Evolutionary conservation across 1,284 basidiomycete genomes (phyloP).

Genomic region (Moesziomyces parantarcticus): DNA sequence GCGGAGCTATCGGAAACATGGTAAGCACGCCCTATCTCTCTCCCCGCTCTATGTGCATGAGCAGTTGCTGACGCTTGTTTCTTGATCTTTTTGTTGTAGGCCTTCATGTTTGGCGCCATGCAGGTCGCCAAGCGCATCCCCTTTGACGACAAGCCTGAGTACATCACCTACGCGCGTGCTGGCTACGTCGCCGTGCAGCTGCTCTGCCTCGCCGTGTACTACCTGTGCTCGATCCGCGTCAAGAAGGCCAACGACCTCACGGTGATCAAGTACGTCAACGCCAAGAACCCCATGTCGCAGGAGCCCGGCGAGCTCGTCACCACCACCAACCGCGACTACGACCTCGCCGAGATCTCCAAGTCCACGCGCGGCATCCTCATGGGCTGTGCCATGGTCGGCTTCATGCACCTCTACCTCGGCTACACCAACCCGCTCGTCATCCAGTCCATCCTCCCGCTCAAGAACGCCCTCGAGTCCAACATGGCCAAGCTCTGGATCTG

Average conservation of each 20-base stretch:
- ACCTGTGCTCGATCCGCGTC: slow-evolving; percentile 75
- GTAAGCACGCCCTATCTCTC: slow-evolving; percentile 24
- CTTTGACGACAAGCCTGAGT: slow-evolving; percentile 83
- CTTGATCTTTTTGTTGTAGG: slow-evolving; percentile 9
- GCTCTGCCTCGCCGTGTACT: slow-evolving; percentile 79
- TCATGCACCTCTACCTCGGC: slow-evolving; percentile 67
- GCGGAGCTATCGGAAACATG: slow-evolving; percentile 54
- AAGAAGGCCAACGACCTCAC: slow-evolving; percentile 94
- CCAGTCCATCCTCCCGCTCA: slow-evolving; percentile 66
- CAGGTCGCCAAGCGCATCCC: slow-evolving; percentile 87
- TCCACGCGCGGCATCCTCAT: slow-evolving; percentile 74
- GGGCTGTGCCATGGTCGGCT: slow-evolving; percentile 67
- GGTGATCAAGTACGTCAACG: slow-evolving; percentile 85
- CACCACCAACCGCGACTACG: slow-evolving; percentile 94
- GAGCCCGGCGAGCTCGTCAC: slow-evolving; percentile 84
- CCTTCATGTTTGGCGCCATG: slow-evolving; percentile 64
- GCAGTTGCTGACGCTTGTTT: background rate
- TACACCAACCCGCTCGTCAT: slow-evolving; percentile 68
- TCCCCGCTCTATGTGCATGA: background rate
- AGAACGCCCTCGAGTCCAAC: slow-evolving; percentile 67
- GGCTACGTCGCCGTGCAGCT: slow-evolving; percentile 83
- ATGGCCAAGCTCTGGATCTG: slow-evolving; percentile 67
- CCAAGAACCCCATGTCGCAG: slow-evolving; percentile 71
- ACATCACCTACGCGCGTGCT: slow-evolving; percentile 83
- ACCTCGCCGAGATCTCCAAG: slow-evolving; percentile 86